phyloP scores from a whole-genome alignment of 257 asterid species.

The Verbascum thapsus region DNA sequence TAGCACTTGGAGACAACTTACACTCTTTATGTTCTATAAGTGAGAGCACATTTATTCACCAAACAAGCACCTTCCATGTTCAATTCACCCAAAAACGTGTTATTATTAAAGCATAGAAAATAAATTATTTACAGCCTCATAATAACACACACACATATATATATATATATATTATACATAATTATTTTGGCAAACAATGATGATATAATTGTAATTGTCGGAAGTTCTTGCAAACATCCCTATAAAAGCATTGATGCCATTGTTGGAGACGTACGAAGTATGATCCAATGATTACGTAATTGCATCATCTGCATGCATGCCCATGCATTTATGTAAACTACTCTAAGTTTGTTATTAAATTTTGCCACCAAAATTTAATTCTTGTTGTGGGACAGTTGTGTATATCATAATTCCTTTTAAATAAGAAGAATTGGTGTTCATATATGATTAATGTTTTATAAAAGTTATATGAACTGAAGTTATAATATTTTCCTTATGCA shows the following conservation, averaged over 20 bases:
- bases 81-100: background rate
- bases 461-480: background rate
- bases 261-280: background rate
- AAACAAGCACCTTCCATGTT: background rate
- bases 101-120: background rate
- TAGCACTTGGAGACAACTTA: conserved; percentile 12
- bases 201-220: background rate
- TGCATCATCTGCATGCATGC: background rate
- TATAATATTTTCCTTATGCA: no score
- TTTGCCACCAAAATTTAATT: background rate
- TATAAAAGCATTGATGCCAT: conserved; percentile 3
- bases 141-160: no score
- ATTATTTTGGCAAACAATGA: background rate
- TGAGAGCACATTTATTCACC: conserved; percentile 10
- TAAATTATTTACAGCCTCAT: background rate
- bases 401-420: background rate
- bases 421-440: background rate
- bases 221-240: conserved; percentile 1
- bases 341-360: conserved; percentile 6
- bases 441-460: background rate
- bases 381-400: background rate
- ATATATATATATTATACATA: background rate
- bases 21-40: conserved; percentile 14
- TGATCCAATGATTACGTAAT: conserved; percentile 28
- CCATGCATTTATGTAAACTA: conserved; percentile 28